Conservation (phyloP, 306 rosid genomes). For the Vigna angularis region DNA sequence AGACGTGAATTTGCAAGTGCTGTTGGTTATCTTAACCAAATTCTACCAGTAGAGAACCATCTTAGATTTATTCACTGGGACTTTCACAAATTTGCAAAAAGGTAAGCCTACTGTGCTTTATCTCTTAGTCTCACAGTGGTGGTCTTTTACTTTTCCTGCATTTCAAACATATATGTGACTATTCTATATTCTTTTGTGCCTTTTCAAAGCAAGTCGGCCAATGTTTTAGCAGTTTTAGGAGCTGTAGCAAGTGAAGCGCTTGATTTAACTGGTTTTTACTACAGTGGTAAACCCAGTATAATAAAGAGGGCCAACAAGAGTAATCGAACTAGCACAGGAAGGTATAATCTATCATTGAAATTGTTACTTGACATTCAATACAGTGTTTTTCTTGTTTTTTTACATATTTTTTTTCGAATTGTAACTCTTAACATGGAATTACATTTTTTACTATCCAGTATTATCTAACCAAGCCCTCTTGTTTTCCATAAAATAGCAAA, state of each 20-base stretch:
- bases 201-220: slow-evolving; percentile 91
- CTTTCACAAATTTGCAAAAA: slow-evolving; percentile 96
- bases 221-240: slow-evolving; percentile 92
- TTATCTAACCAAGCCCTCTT: not conserved
- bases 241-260: slow-evolving; percentile 94
- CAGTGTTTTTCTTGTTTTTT: slow-evolving; percentile 6
- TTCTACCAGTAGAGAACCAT: slow-evolving; percentile 74
- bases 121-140: not conserved
- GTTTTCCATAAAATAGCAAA: not conserved
- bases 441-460: not conserved
- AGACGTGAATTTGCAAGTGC: slow-evolving; percentile 95
- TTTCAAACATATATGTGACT: slow-evolving; percentile 44
- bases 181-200: slow-evolving; percentile 47
- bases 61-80: slow-evolving; percentile 96
- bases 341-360: slow-evolving; percentile 51
- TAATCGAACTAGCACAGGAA: slow-evolving; percentile 70
- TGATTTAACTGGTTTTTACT: slow-evolving; percentile 88
- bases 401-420: slow-evolving; percentile 11
- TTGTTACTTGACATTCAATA: slow-evolving; percentile 17
- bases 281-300: slow-evolving; percentile 67
- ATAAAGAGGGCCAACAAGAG: slow-evolving; percentile 68
- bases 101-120: slow-evolving; percentile 50
- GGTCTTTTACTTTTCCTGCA: not conserved
- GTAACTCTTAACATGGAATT: slow-evolving; percentile 9
- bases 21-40: slow-evolving; percentile 91